Evolutionary conservation across 169 alveolate species (phyloP).

Genomic region (Cryptosporidium meleagridis): DNA sequence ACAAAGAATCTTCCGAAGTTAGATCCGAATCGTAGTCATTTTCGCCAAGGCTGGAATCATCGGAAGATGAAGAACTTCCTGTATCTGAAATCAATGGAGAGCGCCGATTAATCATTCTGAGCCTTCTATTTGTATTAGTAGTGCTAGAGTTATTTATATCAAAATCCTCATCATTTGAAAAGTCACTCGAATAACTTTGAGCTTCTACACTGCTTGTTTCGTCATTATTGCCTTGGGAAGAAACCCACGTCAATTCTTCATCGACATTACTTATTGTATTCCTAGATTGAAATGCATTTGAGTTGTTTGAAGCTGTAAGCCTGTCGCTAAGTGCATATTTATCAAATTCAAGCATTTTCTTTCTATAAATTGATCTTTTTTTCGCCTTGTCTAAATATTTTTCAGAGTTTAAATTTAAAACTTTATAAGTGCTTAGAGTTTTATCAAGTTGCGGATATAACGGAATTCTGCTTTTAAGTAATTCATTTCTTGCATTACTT

Average conservation of each 20-base stretch:
- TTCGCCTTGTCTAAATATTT: slow-evolving; percentile 19
- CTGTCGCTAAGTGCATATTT: not conserved
- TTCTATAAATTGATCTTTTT: slow-evolving; percentile 1
- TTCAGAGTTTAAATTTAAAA: not conserved
- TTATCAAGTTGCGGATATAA: not conserved
- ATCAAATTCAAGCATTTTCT: not conserved
- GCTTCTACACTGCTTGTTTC: slow-evolving; percentile 20
- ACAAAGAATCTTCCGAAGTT: slow-evolving; percentile 65
- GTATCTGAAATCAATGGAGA: not conserved
- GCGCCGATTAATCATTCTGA: not conserved
- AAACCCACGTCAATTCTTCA: slow-evolving; percentile 6
- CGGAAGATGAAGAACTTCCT: slow-evolving; percentile 23
- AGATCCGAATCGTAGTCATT: slow-evolving; percentile 26
- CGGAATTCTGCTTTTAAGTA: slow-evolving; percentile 13
- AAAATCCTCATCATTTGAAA: slow-evolving; percentile 21
- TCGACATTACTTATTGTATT: not conserved
- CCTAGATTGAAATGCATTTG: not conserved
- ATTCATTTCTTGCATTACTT: not conserved
- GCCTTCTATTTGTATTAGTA: not conserved
- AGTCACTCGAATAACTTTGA: slow-evolving; percentile 16
- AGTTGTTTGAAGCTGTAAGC: not conserved
- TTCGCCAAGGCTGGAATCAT: slow-evolving; percentile 29
- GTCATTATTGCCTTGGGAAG: not conserved
- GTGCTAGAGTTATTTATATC: not conserved
- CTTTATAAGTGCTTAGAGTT: not conserved